A percentile compares a stretch with the other conserved stretches of the same genome.
phyloP scores from a whole-genome alignment of 169 alveolate species.

The Cryptosporidium bovis region DNA sequence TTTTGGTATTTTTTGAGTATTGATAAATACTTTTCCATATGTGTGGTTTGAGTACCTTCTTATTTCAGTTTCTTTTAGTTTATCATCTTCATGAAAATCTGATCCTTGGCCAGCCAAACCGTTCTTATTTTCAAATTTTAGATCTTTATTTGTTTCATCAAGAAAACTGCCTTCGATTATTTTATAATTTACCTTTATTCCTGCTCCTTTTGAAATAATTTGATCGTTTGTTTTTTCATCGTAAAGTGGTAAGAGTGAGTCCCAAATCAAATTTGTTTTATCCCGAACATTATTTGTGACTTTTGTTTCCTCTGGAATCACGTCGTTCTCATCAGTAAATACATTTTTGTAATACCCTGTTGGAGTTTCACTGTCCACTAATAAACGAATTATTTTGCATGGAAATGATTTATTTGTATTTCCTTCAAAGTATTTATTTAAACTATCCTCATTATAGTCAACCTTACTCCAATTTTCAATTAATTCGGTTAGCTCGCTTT shows the following conservation, averaged over 20 bases:
- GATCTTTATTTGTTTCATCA: not conserved
- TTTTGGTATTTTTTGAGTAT: not conserved
- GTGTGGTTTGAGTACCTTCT: slow-evolving; percentile 11
- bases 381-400: slow-evolving; percentile 22
- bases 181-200: slow-evolving; percentile 12
- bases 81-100: not conserved
- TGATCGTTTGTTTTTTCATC: slow-evolving; percentile 17
- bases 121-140: slow-evolving; percentile 2
- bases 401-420: not conserved
- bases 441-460: not conserved
- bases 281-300: not conserved
- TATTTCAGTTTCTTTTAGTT: not conserved
- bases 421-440: slow-evolving; percentile 1
- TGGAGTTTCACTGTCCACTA: not conserved
- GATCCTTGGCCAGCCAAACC: no score
- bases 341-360: slow-evolving; percentile 9
- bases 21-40: slow-evolving; percentile 24
- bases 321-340: not conserved
- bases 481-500: slow-evolving; percentile 17
- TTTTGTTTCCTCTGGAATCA: not conserved
- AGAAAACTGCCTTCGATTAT: not conserved
- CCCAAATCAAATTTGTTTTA: slow-evolving; percentile 44
- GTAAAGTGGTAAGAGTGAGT: slow-evolving; percentile 46
- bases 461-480: not conserved
- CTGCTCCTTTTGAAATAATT: slow-evolving; percentile 17